Evolutionary conservation across 805 yeast genomes (phyloP), one percentile per base, ranked within the genome.

Genomic region (Candida ponderosae): DNA sequence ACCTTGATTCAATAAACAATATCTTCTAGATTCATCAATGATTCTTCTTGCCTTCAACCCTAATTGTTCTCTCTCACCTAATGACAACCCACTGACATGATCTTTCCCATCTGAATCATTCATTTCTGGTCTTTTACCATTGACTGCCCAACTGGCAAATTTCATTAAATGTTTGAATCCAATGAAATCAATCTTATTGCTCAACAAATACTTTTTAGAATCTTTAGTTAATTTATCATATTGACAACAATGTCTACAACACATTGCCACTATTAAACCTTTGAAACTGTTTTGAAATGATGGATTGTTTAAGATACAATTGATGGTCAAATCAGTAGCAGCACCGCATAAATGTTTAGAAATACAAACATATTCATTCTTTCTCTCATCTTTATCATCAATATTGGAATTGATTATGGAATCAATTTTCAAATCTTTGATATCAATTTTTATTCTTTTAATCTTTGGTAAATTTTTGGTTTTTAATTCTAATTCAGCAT

Each of bases 331-430:
- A 55, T 88, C 97, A 0, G 96, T 89, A 1, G 97, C 97, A 4
- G 83, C 94, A 5, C 97, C 97, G 60, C 97, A 88, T 27, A 89
- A 60, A 60, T 88, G 97, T 56, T 88, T 88, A 5, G 96, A 87
- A 3, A 88, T 74, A 2, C 79, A 86, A 8, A 81, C 79, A 29
- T 68, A 53, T 1, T 37, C 27, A 27, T 35, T 33, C 5, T 39
- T 19, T 16, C 46, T 43, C 27, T 60, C 50, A 2, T 45, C 50
- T 17, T 53, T 50, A n/a, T n/a, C n/a, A n/a, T n/a, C n/a, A n/a
- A n/a, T n/a, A n/a, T n/a, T n/a, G n/a, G n/a, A n/a, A n/a, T n/a
- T n/a, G 2, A 77, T 41, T 15, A 77, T 65, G 18, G 62, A 52
- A 35, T 68, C 75, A 6, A 85, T 56, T 31, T 66, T 53, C 28